A percentile compares a stretch with the other conserved stretches of the same genome.
Evolutionary conservation across 805 yeast genomes (phyloP).

Genomic region (Hanseniaspora thailandica): DNA sequence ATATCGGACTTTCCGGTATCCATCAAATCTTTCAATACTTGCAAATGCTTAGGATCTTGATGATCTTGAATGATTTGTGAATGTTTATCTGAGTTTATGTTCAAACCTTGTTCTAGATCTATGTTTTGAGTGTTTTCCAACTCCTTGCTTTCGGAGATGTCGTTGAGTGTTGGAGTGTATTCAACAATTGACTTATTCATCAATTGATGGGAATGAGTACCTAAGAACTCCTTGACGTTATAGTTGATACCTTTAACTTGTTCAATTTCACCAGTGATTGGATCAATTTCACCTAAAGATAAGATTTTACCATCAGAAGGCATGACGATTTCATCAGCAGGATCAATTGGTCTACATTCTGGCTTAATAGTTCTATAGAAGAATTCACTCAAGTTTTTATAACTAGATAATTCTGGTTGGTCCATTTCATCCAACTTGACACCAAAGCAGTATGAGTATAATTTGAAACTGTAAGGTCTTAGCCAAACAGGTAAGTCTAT

Average conservation of each 20-base stretch:
- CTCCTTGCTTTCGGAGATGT: conserved; percentile 48
- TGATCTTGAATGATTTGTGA: conserved; percentile 3
- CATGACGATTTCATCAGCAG: conserved; percentile 53
- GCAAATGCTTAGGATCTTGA: conserved; percentile 27
- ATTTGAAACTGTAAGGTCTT: conserved; percentile 65
- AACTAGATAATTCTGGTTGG: conserved; percentile 64
- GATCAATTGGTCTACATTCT: conserved; percentile 64
- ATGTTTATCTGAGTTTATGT: not conserved
- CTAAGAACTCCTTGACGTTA: conserved; percentile 76
- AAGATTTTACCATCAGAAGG: conserved; percentile 91
- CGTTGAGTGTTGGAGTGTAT: conserved; percentile 39
- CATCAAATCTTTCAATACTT: conserved; percentile 29
- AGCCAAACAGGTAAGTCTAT: conserved; percentile 79
- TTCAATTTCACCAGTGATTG: conserved; percentile 73
- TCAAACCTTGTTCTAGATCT: conserved; percentile 10
- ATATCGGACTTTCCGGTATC: conserved; percentile 17
- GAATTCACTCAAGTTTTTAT: conserved; percentile 75
- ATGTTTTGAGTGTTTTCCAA: not conserved
- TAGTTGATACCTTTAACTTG: conserved; percentile 96
- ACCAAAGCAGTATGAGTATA: conserved; percentile 73
- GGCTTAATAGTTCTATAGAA: conserved; percentile 74
- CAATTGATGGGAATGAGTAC: conserved; percentile 35
- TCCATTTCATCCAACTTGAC: conserved; percentile 82
- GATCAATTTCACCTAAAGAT: conserved; percentile 62
- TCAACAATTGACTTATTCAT: conserved; percentile 30